These are phyloP conservation scores for Nitzschia sp. DNA, from an alignment of 108 stramenopile species.

Conservation along the genomic window DNA sequence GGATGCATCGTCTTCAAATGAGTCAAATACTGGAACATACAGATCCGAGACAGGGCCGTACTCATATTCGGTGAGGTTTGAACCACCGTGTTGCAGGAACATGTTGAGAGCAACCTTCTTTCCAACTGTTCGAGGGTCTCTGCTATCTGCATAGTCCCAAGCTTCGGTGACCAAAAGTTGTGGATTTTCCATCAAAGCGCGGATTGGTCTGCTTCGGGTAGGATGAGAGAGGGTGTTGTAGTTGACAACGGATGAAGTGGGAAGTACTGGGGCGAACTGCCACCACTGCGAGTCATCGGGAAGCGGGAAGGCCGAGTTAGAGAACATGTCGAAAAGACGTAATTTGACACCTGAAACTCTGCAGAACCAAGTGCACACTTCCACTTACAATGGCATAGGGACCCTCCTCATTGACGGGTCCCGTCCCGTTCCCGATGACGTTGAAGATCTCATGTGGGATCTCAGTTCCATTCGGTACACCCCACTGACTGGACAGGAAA, in stretches of 20 bases:
- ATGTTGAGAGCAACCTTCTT: neutral
- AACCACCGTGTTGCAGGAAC: slow-evolving; percentile 2
- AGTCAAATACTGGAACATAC: neutral
- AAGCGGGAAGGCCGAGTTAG: neutral
- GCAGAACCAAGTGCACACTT: neutral
- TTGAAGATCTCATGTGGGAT: neutral
- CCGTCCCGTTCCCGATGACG: neutral
- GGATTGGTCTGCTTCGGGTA: neutral
- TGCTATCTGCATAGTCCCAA: slow-evolving; percentile 10
- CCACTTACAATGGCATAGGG: slow-evolving; percentile 2
- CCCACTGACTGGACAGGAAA: neutral
- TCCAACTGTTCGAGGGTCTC: neutral
- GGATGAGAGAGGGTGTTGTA: slow-evolving; percentile 5
- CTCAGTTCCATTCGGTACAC: neutral
- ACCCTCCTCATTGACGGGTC: neutral
- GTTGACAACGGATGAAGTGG: slow-evolving; percentile 8
- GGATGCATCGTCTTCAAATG: neutral
- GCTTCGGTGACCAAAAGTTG: neutral
- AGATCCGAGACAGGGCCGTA: neutral
- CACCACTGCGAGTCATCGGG: neutral
- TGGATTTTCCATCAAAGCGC: neutral
- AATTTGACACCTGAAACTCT: too few relatives aligned
- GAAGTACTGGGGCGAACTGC: slow-evolving; percentile 11
- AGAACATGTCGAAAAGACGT: neutral
- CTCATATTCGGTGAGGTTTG: neutral